A percentile compares a stretch with the other conserved stretches of the same genome.
Conservation (phyloP, 1,139 yeast genomes). For the Scheffersomyces segobiensis region DNA sequence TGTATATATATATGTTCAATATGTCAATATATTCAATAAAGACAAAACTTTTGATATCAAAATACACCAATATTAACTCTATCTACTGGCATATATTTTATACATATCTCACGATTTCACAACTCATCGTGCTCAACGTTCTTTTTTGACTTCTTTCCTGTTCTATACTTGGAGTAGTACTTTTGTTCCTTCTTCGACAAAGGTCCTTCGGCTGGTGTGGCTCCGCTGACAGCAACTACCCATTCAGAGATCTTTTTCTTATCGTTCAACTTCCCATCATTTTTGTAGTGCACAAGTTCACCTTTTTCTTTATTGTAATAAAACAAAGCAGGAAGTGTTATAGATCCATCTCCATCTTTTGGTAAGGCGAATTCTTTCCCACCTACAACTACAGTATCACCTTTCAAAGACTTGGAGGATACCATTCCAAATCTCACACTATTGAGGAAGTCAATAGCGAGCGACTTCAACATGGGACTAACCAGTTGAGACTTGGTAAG, state of each 20-base stretch:
- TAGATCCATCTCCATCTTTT: slow-evolving; percentile 18
- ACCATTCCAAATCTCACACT: slow-evolving; percentile 31
- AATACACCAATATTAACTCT: neutral
- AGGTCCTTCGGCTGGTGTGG: slow-evolving; percentile 39
- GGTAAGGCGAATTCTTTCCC: slow-evolving; percentile 18
- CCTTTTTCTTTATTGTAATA: slow-evolving; percentile 24
- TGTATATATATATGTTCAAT: neutral
- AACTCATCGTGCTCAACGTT: slow-evolving; percentile 37
- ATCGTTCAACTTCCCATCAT: slow-evolving; percentile 27
- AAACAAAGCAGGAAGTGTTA: slow-evolving; percentile 32
- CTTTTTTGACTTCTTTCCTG: slow-evolving; percentile 26
- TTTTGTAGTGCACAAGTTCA: slow-evolving; percentile 21
- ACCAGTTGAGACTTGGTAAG: slow-evolving; percentile 48
- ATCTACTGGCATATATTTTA: neutral
- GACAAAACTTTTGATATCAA: neutral
- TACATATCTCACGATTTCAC: slow-evolving; percentile 18
- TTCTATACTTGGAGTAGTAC: slow-evolving; percentile 31
- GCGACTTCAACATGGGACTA: slow-evolving; percentile 65
- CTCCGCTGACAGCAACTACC: slow-evolving; percentile 29
- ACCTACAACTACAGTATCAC: slow-evolving; percentile 15
- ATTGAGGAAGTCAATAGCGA: slow-evolving; percentile 72
- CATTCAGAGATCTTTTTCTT: slow-evolving; percentile 36
- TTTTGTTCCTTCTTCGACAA: slow-evolving; percentile 37
- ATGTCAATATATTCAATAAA: neutral
- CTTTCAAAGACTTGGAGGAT: slow-evolving; percentile 10